Evolutionary conservation across 164 flowering plant species (phyloP).

Genomic region (Vitis cinerea): DNA sequence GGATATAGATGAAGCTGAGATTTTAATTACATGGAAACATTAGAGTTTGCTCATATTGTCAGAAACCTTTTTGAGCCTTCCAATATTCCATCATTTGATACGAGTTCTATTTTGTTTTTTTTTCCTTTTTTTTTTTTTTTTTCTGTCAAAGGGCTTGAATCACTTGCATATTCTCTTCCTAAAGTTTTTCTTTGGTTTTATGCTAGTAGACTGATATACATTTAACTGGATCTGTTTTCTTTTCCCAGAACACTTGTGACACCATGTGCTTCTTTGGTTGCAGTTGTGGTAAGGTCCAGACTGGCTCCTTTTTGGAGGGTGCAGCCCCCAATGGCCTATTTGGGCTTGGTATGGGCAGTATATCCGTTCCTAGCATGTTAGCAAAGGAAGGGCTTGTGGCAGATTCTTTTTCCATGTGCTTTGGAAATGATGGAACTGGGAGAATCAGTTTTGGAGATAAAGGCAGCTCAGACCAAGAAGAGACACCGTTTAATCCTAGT

Average conservation of each 20-base stretch:
- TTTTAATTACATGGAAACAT: no score
- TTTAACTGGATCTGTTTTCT: neutral
- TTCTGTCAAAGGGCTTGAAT: neutral
- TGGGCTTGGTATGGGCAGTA: conserved; percentile 73
- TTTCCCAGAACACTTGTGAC: neutral
- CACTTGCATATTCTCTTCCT: neutral
- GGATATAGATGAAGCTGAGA: no score
- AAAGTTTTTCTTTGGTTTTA: neutral
- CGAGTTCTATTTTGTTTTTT: no score
- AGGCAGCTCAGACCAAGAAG: conserved; percentile 64
- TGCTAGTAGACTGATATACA: neutral
- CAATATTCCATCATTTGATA: no score
- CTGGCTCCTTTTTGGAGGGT: conserved; percentile 69
- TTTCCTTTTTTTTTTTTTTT: neutral
- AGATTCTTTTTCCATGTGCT: conserved; percentile 95
- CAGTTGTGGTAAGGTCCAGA: conserved; percentile 85
- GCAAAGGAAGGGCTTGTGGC: conserved; percentile 53
- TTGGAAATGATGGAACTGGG: conserved; percentile 68
- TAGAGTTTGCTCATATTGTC: no score
- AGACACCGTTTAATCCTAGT: conserved; percentile 60
- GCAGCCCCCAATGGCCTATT: conserved; percentile 87
- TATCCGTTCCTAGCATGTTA: conserved; percentile 88
- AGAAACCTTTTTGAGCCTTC: no score
- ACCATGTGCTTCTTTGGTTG: conserved; percentile 14
- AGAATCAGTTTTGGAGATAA: conserved; percentile 91